Conservation (phyloP, 192 early-diverging fungal species). For the Backusella liffmaniae region DNA sequence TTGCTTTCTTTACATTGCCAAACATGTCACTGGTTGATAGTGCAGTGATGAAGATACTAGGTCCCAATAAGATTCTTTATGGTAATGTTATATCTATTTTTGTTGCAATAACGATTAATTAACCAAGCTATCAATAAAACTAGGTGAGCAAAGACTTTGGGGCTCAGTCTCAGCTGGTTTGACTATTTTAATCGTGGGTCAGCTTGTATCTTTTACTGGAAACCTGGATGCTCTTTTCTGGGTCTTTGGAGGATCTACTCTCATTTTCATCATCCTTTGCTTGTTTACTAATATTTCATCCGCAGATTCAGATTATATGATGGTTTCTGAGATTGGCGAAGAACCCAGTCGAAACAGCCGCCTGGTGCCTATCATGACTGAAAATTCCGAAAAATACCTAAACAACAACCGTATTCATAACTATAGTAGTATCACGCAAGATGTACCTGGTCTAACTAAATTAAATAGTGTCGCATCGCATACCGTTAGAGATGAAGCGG, state of each 20-base stretch:
- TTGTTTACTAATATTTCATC: conserved; percentile 14
- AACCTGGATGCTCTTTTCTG: conserved; percentile 29
- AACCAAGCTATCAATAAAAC: background rate
- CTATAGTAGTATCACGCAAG: background rate
- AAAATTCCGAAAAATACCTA: conserved; percentile 1
- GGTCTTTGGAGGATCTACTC: conserved; percentile 21
- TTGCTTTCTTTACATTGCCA: conserved; percentile 37
- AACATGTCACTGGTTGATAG: conserved; percentile 39
- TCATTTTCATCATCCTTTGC: conserved; percentile 18
- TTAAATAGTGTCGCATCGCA: conserved; percentile 12
- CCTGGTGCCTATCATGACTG: background rate
- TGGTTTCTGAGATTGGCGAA: background rate
- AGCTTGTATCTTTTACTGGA: conserved; percentile 14
- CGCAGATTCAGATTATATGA: background rate
- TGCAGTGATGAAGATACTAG: conserved; percentile 40
- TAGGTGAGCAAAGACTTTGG: conserved; percentile 36
- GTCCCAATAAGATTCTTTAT: conserved; percentile 39
- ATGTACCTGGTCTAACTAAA: conserved; percentile 9
- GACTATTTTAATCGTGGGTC: conserved; percentile 20
- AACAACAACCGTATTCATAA: background rate
- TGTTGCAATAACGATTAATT: background rate
- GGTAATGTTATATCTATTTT: conserved; percentile 28
- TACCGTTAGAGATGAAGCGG: conserved; percentile 22
- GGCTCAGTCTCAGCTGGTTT: conserved; percentile 33
- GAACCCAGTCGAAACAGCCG: background rate